Base-by-base conservation (phyloP, 73 alveolate species). In the Paramecium octaurelia region DNA sequence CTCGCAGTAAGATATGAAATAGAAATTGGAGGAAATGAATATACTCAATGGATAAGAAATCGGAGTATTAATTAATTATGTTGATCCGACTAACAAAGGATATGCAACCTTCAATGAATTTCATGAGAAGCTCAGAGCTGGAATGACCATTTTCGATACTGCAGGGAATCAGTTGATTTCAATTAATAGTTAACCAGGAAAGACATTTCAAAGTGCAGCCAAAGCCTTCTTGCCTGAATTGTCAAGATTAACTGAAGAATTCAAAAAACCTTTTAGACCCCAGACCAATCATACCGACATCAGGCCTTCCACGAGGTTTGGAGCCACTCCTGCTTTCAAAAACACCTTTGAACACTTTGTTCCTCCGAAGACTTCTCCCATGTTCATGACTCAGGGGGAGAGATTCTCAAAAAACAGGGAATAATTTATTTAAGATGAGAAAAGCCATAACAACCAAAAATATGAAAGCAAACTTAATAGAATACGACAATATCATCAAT, bases 71-170 rank as follows among this genome's bases (percentile, higher is more conserved):
- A 58, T 93, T 11, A 54, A 92, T 21, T 92, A 86, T 93, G 75
- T 92, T n/a, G 96, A 93, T 84, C 89, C 89, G 7, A 71, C 38
- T 12, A 57, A 93, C 38, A 92, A 91, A 24, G 96, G 96, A 8
- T 91, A 34, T 58, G 92, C 93, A 8, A 75, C 83, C 1, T 93
- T 92, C 69, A 84, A 57, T 54, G 96, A 93, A 50, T 93, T 93
- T 64, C 73, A 75, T 43, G 50, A 44, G 11, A 73, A 92, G 38
- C 73, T 93, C 4, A 92, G 93, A 58, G 42, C 94, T 10, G 92
- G 93, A 43, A 92, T 93, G 86, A 64, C 93, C 12, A 46, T 58
- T 0, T n/a, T 58, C 8, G 92, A 93, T 38, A 31, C 31, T n/a
- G 71, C 60, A 35, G 92, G 96, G 2, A 88, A 73, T 42, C 88